Evolutionary conservation across 106 monocot species (phyloP), one percentile per base, ranked within the genome.

Genomic region (Acorus gramineus): DNA sequence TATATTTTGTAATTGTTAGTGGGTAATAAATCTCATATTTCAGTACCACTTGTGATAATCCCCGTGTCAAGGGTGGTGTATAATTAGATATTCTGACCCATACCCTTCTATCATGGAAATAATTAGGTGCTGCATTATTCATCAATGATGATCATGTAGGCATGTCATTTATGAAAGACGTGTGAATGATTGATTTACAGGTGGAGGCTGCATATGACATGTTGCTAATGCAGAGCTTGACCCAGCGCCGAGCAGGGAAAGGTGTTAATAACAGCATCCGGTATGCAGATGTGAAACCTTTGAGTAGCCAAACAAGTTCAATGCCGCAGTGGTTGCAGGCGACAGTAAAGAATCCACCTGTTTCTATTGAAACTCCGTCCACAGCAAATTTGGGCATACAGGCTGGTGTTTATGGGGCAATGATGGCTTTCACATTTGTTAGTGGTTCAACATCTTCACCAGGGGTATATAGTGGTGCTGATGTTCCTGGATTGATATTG

Each of bases 161-260:
- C 28, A 62, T 62, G 42, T 11, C 14, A 28, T 6, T 14, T 5
- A 67, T 44, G 8, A 28, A 28, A 28, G 28, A 28, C 28, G 1
- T 28, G 28, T 28, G 28, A 28, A 28, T 28, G 28, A 28, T 62
- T 62, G 7, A 79, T 51, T 66, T 81, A 80, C 80, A 96, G 96
- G 75, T 88, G 54, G 96, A 98, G 71, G 77, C 91, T 68, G 96
- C 96, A 73, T 98, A 98, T 76, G 96, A 98, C 64, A 98, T 85
- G 78, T 65, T 98, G 77, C 91, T 98, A 54, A 91, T 98, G 96
- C 78, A 91, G 67, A 91, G 96, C 42, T 75, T 98, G 57, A 79
- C 69, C 55, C 87, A 79, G 65, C 75, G 96, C 6, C 80, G 85
- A 50, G 83, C 96, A 46, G 96, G 96, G 6, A 98, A 98, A 78